These are phyloP conservation scores for Saccharum spontaneum DNA, from an alignment of 176 grass and related monocot species.

Conservation along the genomic window DNA sequence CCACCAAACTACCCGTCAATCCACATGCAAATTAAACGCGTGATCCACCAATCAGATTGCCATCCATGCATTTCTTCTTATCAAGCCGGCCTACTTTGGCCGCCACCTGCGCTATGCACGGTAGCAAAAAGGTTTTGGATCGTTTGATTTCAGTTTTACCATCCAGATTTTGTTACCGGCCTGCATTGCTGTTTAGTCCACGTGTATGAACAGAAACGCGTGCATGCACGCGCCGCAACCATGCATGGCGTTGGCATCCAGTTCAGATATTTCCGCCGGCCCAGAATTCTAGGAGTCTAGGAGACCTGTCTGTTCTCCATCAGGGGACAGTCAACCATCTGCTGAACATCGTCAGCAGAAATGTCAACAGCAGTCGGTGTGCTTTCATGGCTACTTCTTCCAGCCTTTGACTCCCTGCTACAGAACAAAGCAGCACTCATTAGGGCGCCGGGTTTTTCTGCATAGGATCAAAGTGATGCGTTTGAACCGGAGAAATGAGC, in stretches of 20 bases:
- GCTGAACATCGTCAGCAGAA: constrained; percentile 6
- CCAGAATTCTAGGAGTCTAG: constrained; percentile 12
- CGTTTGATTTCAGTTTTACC: too few relatives aligned
- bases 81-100: too few relatives aligned
- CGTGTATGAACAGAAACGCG: too few relatives aligned
- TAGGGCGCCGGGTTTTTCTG: constrained; percentile 27
- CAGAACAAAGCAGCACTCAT: constrained; percentile 27
- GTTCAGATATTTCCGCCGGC: constrained; percentile 15
- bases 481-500: constrained; percentile 38
- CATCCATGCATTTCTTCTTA: not conserved
- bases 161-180: too few relatives aligned
- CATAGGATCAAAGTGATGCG: constrained; percentile 30
- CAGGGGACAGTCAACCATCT: not conserved
- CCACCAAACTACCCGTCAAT: constrained; percentile 13
- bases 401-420: constrained; percentile 30
- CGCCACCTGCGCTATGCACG: too few relatives aligned
- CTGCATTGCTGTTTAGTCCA: too few relatives aligned
- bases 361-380: constrained; percentile 47
- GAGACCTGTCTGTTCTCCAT: constrained; percentile 10
- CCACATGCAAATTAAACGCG: not conserved
- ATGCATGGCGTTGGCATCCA: not conserved
- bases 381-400: not conserved
- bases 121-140: too few relatives aligned
- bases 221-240: not conserved
- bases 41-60: not conserved